Conservation (phyloP, 2,329 filamentous ascomycete genomes). For the Sclerotiophoma versabilis region DNA sequence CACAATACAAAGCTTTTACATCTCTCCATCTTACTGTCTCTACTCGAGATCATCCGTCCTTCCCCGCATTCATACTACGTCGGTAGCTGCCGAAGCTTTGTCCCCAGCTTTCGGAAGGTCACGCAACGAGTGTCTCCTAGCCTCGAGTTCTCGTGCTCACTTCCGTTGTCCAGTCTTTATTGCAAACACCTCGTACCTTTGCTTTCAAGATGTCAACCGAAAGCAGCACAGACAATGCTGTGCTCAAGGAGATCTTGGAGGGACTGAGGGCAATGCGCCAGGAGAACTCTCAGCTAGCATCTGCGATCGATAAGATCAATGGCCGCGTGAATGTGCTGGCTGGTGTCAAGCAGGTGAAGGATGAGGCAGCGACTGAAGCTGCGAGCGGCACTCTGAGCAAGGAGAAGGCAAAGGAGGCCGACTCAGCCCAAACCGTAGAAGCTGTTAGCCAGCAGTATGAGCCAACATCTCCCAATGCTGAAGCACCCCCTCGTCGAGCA, state of each 20-base stretch:
- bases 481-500: conserved; percentile 47
- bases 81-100: conserved; percentile 17
- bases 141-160: background rate
- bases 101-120: conserved; percentile 6
- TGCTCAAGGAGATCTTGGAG: conserved; percentile 63
- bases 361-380: conserved; percentile 52
- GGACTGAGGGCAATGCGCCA: conserved; percentile 63
- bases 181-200: conserved; percentile 1
- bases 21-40: background rate
- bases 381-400: conserved; percentile 27
- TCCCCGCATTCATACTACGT: conserved; percentile 18
- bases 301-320: conserved; percentile 66
- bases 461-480: conserved; percentile 40
- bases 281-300: conserved; percentile 63
- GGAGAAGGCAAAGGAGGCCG: conserved; percentile 44
- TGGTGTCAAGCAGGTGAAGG: conserved; percentile 64
- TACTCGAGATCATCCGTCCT: background rate
- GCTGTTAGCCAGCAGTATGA: conserved; percentile 52
- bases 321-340: conserved; percentile 67
- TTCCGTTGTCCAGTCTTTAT: conserved; percentile 8
- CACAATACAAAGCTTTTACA: background rate
- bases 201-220: conserved; percentile 39
- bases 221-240: conserved; percentile 42
- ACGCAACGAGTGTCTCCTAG: conserved; percentile 7
- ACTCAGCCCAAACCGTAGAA: conserved; percentile 45